A percentile compares a stretch with the other conserved stretches of the same genome.
Conservation (phyloP, 352 stramenopile species). For the Thalassiosira oceanica region DNA sequence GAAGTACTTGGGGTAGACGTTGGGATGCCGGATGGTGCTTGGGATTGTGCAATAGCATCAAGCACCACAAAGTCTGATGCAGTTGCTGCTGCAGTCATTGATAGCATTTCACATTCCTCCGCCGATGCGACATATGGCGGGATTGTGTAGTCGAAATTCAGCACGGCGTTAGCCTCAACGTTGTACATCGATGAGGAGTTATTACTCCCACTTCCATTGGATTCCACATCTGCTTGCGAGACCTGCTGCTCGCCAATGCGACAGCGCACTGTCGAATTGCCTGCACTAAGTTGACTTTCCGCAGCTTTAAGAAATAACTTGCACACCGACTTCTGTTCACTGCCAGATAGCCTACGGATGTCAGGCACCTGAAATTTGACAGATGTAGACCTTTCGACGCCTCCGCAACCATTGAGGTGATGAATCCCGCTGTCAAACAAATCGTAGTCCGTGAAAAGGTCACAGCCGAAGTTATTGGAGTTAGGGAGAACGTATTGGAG, state of each 20-base stretch:
- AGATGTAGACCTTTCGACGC: background rate
- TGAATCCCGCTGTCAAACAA: conserved; percentile 20
- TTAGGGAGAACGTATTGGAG: conserved; percentile 45
- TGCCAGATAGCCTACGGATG: conserved; percentile 9
- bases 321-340: conserved; percentile 17
- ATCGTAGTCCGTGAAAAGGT: conserved; percentile 20
- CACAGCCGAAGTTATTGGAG: conserved; percentile 29
- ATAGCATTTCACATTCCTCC: background rate
- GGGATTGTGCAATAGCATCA: too few relatives aligned
- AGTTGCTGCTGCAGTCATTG: conserved; percentile 11
- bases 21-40: background rate
- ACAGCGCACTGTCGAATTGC: conserved; percentile 2
- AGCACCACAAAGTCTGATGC: too few relatives aligned
- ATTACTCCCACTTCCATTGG: too few relatives aligned
- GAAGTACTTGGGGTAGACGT: too few relatives aligned
- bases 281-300: background rate
- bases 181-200: background rate
- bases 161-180: background rate
- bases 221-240: too few relatives aligned
- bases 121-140: too few relatives aligned
- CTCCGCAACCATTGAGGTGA: conserved; percentile 5
- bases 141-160: conserved; percentile 12
- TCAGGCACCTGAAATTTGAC: conserved; percentile 7
- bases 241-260: conserved; percentile 14
- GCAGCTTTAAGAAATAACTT: background rate